Conservation (phyloP, 1,284 basidiomycete species). For the Pyrrhoderma lamaoense region DNA sequence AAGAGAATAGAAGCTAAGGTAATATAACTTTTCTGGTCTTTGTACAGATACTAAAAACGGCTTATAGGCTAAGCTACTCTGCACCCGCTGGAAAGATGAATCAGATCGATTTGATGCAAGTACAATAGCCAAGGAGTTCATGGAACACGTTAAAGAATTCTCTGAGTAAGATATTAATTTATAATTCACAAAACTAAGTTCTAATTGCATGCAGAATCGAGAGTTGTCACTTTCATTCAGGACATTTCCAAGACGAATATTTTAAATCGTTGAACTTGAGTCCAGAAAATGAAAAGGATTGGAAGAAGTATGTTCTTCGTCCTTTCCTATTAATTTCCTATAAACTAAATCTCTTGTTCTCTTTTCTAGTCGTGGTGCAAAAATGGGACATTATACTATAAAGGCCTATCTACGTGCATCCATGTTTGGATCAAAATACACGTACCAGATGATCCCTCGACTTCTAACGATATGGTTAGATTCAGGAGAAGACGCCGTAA, state of each 20-base stretch:
- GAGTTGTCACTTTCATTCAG: conserved; percentile 79
- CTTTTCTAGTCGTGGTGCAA: conserved; percentile 39
- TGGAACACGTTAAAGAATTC: conserved; percentile 47
- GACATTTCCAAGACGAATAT: conserved; percentile 80
- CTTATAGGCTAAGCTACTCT: conserved; percentile 74
- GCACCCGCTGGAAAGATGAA: conserved; percentile 90
- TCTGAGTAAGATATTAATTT: conserved; percentile 44
- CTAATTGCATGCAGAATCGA: conserved; percentile 58
- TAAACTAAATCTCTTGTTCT: too few relatives aligned
- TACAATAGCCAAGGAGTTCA: conserved; percentile 56
- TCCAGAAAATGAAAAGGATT: conserved; percentile 49
- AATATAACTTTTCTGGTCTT: conserved; percentile 14
- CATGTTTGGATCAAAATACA: conserved; percentile 85
- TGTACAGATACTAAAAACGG: background rate
- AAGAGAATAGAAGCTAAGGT: conserved; percentile 70
- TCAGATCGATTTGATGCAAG: conserved; percentile 76
- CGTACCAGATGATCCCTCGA: conserved; percentile 93
- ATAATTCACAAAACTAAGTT: conserved; percentile 20
- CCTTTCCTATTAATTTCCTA: too few relatives aligned
- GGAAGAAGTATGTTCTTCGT: background rate
- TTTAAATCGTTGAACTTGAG: conserved; percentile 44
- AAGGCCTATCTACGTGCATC: conserved; percentile 73
- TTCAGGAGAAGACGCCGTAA: conserved; percentile 59
- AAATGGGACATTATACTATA: conserved; percentile 58
- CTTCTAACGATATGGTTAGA: conserved; percentile 96